Conservation (phyloP, 2,329 filamentous ascomycete species). For the Pseudogymnoascus sp. region DNA sequence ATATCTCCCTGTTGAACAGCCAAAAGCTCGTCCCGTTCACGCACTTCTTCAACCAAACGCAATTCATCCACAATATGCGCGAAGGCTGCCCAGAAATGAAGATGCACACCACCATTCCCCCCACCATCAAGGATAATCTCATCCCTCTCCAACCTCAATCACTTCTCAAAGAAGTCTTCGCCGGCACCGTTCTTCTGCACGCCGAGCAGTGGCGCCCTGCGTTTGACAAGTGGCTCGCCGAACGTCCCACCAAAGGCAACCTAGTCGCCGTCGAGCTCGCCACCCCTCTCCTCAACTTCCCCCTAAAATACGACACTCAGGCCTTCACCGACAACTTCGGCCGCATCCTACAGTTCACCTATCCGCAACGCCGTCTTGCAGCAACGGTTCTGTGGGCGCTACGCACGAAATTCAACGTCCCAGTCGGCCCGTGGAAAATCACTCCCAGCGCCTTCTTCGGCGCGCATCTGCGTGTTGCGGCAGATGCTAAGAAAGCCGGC, state of each 20-base stretch:
- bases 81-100: constrained; percentile 9
- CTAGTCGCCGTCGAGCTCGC: constrained; percentile 12
- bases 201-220: constrained; percentile 22
- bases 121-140: background rate
- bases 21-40: constrained; percentile 16
- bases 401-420: constrained; percentile 19
- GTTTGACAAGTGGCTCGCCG: constrained; percentile 22
- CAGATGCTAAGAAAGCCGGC: constrained; percentile 29
- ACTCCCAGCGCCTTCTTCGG: constrained; percentile 31
- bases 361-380: constrained; percentile 22
- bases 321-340: constrained; percentile 32
- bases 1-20: constrained; percentile 11
- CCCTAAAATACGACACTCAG: constrained; percentile 26
- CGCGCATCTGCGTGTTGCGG: constrained; percentile 32
- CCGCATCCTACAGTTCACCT: constrained; percentile 29
- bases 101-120: constrained; percentile 15
- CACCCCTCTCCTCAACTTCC: constrained; percentile 26
- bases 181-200: constrained; percentile 24
- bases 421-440: constrained; percentile 12
- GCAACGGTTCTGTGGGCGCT: constrained; percentile 29
- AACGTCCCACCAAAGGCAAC: constrained; percentile 5
- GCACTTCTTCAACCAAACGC: constrained; percentile 22
- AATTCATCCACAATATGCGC: constrained; percentile 15
- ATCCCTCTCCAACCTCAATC: constrained; percentile 8
- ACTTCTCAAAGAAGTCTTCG: constrained; percentile 21